Evolutionary conservation across 2,329 filamentous ascomycete genomes (phyloP).

Genomic region (Alternaria incomplexa): DNA sequence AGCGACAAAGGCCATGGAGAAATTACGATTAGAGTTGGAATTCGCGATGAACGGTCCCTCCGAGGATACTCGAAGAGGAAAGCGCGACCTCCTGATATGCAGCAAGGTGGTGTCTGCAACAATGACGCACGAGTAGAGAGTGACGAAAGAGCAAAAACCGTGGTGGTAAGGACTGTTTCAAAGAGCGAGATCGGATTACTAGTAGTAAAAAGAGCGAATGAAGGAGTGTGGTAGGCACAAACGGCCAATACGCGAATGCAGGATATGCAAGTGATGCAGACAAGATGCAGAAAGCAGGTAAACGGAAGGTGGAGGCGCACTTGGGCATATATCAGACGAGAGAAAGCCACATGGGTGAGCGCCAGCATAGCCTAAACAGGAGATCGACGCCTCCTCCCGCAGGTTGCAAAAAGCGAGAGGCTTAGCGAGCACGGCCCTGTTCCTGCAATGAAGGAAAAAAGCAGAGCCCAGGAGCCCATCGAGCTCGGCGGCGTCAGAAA

Average conservation of each 20-base stretch:
- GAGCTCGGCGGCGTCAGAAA: constrained; percentile 34
- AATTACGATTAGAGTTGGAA: constrained; percentile 22
- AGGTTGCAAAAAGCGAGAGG: constrained; percentile 27
- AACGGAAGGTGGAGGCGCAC: constrained; percentile 1
- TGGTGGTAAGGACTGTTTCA: constrained; percentile 14
- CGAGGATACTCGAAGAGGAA: constrained; percentile 11
- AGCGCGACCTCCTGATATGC: constrained; percentile 1
- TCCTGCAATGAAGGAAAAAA: constrained; percentile 18
- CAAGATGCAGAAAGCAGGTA: constrained; percentile 27
- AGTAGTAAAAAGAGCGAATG: constrained; percentile 24
- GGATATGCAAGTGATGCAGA: constrained; percentile 31
- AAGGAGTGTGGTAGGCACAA: constrained; percentile 27
- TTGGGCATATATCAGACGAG: constrained; percentile 27
- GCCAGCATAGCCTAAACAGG: constrained; percentile 22
- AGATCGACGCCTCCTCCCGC: constrained; percentile 32
- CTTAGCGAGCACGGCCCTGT: constrained; percentile 22
- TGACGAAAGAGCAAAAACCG: constrained; percentile 19
- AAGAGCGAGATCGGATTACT: constrained; percentile 21
- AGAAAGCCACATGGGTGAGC: constrained; percentile 15
- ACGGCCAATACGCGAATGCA: constrained; percentile 8
- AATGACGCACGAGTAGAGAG: constrained; percentile 15
- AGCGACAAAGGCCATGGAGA: constrained; percentile 31
- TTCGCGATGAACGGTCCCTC: neutral
- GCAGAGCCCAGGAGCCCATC: constrained; percentile 14
- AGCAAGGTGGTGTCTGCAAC: constrained; percentile 4